Percentiles rank a stretch among this genome's conserved stretches.
Conservation (phyloP, 2,329 filamentous ascomycete species). For the Coniella vitis region DNA sequence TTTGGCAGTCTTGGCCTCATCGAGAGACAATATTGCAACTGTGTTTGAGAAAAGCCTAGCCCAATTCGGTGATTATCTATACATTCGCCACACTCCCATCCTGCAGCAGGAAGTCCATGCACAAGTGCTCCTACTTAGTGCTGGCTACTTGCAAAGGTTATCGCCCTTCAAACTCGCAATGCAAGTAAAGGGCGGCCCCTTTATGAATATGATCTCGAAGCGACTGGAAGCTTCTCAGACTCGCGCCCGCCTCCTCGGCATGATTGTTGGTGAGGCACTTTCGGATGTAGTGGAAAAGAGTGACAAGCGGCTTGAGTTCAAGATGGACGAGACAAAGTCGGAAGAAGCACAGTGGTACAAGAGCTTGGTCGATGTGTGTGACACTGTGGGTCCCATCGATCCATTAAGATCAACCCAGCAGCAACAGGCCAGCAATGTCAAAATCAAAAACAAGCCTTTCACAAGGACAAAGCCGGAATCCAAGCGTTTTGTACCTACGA, state of each 20-base stretch:
- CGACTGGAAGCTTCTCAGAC: slow-evolving; percentile 70
- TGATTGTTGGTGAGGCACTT: slow-evolving; percentile 73
- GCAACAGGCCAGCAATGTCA: slow-evolving; percentile 6
- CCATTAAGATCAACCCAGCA: slow-evolving; percentile 31
- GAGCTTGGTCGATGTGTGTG: slow-evolving; percentile 53
- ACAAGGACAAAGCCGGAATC: slow-evolving; percentile 24
- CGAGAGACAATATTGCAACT: slow-evolving; percentile 42
- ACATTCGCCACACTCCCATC: slow-evolving; percentile 78
- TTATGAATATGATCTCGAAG: slow-evolving; percentile 77
- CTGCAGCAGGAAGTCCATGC: slow-evolving; percentile 83
- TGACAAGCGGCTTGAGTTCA: slow-evolving; percentile 72
- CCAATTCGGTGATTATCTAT: slow-evolving; percentile 79
- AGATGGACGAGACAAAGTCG: slow-evolving; percentile 69
- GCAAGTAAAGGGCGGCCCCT: slow-evolving; percentile 63
- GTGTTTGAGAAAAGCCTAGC: slow-evolving; percentile 62
- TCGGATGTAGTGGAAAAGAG: slow-evolving; percentile 58
- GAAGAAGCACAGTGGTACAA: slow-evolving; percentile 73
- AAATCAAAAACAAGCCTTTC: slow-evolving; percentile 22
- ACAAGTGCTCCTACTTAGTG: slow-evolving; percentile 69
- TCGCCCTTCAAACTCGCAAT: slow-evolving; percentile 60
- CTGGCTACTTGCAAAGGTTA: slow-evolving; percentile 66
- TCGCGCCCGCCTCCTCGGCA: slow-evolving; percentile 74
- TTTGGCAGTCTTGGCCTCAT: slow-evolving; percentile 48
- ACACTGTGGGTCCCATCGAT: slow-evolving; percentile 54
- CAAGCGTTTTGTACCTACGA: slow-evolving; percentile 24